Base-by-base conservation (phyloP, 2,329 filamentous ascomycete species). In the Colletotrichum lindemuthianum region DNA sequence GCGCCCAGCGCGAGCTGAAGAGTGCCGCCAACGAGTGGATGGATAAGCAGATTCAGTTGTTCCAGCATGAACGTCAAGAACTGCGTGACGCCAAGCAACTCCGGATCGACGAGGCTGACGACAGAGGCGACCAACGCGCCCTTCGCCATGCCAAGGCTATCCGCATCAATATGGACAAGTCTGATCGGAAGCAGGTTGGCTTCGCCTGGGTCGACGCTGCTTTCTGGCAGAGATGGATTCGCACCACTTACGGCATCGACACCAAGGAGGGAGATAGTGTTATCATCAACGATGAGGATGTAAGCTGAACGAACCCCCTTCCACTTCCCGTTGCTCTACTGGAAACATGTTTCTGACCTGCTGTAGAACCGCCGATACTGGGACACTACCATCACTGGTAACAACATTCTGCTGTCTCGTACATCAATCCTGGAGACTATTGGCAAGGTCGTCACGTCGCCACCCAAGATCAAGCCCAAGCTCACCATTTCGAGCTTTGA, bases 191-290 rank as follows among this genome's bases (percentile, higher is more conserved):
- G 76, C 92, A 97, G 74, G 93, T 98, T 45, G 88, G 88, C 8
- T 99, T 99, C 77, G 96, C 96, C 11, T 99, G 96, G 96, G 93
- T 98, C 11, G 96, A 99, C 75, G 93, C 94, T 54, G 87, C 92
- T 8, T 98, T 98, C 77, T 99, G 96, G 96, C 94, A 98, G 78
- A 88, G 95, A 67, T 99, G 96, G 96, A 88, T 99, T 69, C 87
- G 91, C 70, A 94, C 90, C n/a, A 97, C 95, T 0, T 99, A 97
- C 73, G 95, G 95, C 59, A 91, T 98, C 70, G 92, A 96, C 71
- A 89, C 96, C 66, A 89, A 86, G 73, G 89, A 96, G 67, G 94
- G 95, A 51, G 96, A 98, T 77, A 88, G 92, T 67, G 92, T 99
- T 59, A 91, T 99, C 64, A 96, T 99, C 79, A 97, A 97, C 70